Base-by-base conservation (phyloP, 2,329 filamentous ascomycete genomes). In the Macroventuria anomochaeta region DNA sequence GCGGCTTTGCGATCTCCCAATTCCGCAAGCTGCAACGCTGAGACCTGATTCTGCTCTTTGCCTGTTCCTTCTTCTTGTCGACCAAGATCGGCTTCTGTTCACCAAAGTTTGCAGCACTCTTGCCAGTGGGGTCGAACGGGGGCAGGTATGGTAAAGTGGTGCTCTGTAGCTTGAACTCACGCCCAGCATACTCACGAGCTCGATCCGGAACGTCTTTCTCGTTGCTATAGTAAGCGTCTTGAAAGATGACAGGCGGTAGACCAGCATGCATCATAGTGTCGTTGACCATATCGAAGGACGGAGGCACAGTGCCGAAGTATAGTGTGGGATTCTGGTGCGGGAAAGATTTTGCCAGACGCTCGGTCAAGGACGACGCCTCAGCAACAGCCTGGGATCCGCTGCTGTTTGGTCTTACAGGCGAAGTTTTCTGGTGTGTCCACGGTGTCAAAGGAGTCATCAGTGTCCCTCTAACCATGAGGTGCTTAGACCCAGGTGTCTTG, bases 211-310 rank as follows among this genome's bases (percentile, higher is more conserved):
- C 89, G 74, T 97, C 95, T 43, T 81, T 82, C 57, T 96, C 91
- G 23, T 90, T 82, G 63, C 92, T 90, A 70, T 96, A 97, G 67
- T 88, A 93, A 0, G 93, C 88, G 68, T 92, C 87, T 72, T 92
- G 90, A 59, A 96, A 96, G 41, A 97, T 83, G 12, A 89, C 82
- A 53, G 87, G 80, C 0, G 89, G 88, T 7, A 86, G 75, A 11
- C 81, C 81, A 52, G 80, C 74, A n/a, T 79, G 70, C 61, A 80
- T 74, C 71, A 91, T 81, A 0, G 85, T 88, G 1, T 77, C 76
- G 2, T 77, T 68, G 1, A 91, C 62, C 79, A 81, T 37, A 28
- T 77, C 58, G 38, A 53, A 52, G 1, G 74, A 69, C 2, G 81
- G 81, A 23, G 82, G 79, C 3, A 72, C 44, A 18, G 61, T 57